These are phyloP conservation scores for Fusarium humuli DNA, from an alignment of 2,329 filamentous ascomycete genomes.

Conservation along the genomic window DNA sequence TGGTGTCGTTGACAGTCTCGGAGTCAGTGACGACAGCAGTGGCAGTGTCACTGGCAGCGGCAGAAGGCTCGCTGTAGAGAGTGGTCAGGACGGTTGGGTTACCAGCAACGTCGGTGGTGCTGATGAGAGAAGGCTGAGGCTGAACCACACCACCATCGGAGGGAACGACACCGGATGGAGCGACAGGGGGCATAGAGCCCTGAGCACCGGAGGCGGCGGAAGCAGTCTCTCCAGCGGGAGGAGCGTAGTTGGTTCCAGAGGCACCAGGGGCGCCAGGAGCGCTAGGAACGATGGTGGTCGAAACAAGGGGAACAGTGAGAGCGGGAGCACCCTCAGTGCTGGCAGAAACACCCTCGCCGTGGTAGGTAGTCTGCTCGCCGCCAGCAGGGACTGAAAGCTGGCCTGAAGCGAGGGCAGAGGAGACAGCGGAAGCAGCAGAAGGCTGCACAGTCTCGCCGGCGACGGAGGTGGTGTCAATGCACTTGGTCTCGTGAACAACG, in stretches of 20 bases:
- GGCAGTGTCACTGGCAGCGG: conserved; percentile 31
- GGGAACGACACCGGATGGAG: conserved; percentile 9
- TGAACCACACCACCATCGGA: conserved; percentile 23
- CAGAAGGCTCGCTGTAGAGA: conserved; percentile 31
- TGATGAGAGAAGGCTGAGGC: conserved; percentile 32
- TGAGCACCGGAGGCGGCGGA: neutral
- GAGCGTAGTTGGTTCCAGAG: conserved; percentile 29
- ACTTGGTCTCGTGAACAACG: conserved; percentile 51
- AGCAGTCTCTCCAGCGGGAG: conserved; percentile 13
- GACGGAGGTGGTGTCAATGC: conserved; percentile 48
- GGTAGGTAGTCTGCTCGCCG: conserved; percentile 32
- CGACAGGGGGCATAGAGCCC: neutral
- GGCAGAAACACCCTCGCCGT: conserved; percentile 27
- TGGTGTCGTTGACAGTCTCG: conserved; percentile 25
- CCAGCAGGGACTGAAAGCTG: conserved; percentile 27
- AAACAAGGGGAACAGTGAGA: conserved; percentile 8
- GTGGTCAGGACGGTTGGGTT: conserved; percentile 37
- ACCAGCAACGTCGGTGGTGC: conserved; percentile 35
- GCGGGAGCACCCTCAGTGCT: conserved; percentile 9
- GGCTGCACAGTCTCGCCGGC: conserved; percentile 26
- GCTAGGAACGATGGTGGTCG: conserved; percentile 13
- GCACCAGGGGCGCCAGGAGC: conserved; percentile 4
- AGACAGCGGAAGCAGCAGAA: conserved; percentile 8
- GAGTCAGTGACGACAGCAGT: conserved; percentile 33
- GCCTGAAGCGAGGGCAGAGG: conserved; percentile 21